These are phyloP conservation scores for Penicillium crystallinum DNA, from an alignment of 495 filamentous ascomycete species.

Conservation along the genomic window DNA sequence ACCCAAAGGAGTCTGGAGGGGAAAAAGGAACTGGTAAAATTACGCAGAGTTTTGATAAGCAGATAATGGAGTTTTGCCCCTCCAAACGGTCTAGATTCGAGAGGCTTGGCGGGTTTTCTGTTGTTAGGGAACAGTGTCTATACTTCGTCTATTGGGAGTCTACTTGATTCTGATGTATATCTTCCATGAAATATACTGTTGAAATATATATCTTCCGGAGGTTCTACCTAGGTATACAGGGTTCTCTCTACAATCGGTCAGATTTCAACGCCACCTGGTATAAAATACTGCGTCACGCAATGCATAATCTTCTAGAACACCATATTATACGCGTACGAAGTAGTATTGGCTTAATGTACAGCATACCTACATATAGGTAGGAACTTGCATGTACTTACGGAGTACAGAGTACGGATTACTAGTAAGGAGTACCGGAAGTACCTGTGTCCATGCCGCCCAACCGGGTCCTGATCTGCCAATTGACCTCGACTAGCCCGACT, in stretches of 20 bases:
- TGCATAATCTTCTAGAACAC: background rate
- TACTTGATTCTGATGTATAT: background rate
- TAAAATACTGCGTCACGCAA: conserved; percentile 2
- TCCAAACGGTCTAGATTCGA: background rate
- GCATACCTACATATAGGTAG: no score
- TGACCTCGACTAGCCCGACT: background rate
- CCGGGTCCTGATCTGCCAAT: conserved; percentile 1
- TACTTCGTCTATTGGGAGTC: background rate
- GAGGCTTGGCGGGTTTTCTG: background rate
- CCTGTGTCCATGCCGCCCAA: background rate
- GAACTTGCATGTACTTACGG: no score
- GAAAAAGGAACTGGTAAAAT: conserved; percentile 20
- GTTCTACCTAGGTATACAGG: background rate
- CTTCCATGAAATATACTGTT: background rate
- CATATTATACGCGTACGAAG: no score
- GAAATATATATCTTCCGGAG: background rate
- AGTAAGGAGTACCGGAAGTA: background rate
- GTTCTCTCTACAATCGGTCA: background rate
- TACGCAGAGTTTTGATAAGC: conserved; percentile 4
- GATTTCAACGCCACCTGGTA: background rate
- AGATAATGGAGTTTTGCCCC: conserved; percentile 5
- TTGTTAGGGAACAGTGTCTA: background rate
- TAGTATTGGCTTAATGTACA: no score
- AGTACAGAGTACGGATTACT: background rate
- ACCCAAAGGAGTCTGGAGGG: conserved; percentile 22